These are phyloP conservation scores for bread wheat (Triticum aestivum) DNA, from an alignment of 176 grass and related monocot species.

Conservation along the genomic window IWGSC_CS_RefSeq_v2.1 NC_057809.1:555465973-555466472, in stretches of 20 bases:
- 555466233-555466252: background rate
- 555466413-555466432: background rate
- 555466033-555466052: background rate
- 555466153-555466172: background rate
- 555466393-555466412: background rate
- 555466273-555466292: background rate
- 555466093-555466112: background rate
- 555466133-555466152: background rate
- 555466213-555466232: background rate
- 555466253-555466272: background rate
- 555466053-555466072: background rate
- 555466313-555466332: background rate
- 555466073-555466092: background rate
- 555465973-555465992: background rate
- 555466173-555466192: background rate
- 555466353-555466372: background rate
- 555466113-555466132: background rate
- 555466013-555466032: background rate
- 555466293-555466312: background rate
- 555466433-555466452: background rate
- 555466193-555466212: background rate
- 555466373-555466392: background rate
- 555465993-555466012: background rate
- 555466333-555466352: too few relatives aligned
- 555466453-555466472: background rate